These are phyloP conservation scores for Sugiyamaella pinicola DNA, from an alignment of 1,139 yeast genomes.

Conservation along the genomic window DNA sequence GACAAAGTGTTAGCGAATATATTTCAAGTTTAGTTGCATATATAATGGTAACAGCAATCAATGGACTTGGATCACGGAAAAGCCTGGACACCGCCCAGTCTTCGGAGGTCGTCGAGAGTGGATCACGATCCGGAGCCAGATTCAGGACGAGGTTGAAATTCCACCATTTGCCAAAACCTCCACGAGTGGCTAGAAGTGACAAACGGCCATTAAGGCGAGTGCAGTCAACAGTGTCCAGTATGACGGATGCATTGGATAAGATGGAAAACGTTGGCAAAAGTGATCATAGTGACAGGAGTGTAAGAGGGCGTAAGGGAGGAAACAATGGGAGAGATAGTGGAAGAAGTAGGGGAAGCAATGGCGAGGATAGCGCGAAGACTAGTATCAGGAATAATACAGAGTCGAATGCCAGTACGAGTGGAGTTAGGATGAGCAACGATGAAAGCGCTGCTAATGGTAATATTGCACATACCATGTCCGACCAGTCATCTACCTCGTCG, in stretches of 20 bases:
- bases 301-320: neutral
- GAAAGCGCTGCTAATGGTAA: too few relatives aligned
- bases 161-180: conserved; percentile 15
- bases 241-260: neutral
- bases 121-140: neutral
- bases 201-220: neutral
- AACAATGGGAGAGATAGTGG: neutral
- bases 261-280: neutral
- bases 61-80: neutral
- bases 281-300: neutral
- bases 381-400: too few relatives aligned
- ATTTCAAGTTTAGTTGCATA: too few relatives aligned
- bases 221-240: neutral
- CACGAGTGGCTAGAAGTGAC: neutral
- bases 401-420: too few relatives aligned
- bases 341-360: too few relatives aligned
- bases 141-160: conserved; percentile 4
- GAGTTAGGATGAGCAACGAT: too few relatives aligned
- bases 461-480: too few relatives aligned
- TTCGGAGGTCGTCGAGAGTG: too few relatives aligned
- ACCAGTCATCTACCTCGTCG: neutral
- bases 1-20: too few relatives aligned
- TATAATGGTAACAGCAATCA: neutral
- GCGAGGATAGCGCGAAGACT: too few relatives aligned
- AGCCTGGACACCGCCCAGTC: too few relatives aligned